Evolutionary conservation across 2,329 filamentous ascomycete genomes (phyloP).

Genomic region (Colletotrichum liaoningense): DNA sequence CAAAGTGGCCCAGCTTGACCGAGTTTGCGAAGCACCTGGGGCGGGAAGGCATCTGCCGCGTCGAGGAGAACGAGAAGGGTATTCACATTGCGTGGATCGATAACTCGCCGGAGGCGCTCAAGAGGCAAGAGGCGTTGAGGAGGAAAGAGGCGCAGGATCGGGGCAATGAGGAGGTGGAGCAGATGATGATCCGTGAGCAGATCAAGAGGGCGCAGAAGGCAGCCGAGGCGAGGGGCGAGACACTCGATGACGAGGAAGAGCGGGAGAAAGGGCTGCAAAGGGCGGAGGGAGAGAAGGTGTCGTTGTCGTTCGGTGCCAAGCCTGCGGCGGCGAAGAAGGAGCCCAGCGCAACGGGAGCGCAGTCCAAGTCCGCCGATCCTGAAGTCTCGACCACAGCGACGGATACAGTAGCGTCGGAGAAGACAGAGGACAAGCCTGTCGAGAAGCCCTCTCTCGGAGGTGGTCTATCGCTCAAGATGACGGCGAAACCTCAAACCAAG

Average conservation of each 20-base stretch:
- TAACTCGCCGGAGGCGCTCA: constrained; percentile 86
- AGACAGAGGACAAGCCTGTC: constrained; percentile 31
- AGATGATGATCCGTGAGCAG: constrained; percentile 85
- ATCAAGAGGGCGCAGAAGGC: constrained; percentile 79
- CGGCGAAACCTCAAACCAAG: constrained; percentile 74
- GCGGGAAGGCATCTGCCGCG: constrained; percentile 85
- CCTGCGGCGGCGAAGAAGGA: constrained; percentile 39
- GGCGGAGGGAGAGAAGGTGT: constrained; percentile 81
- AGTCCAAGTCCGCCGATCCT: constrained; percentile 34
- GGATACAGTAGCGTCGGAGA: constrained; percentile 34
- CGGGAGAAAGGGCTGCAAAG: constrained; percentile 64
- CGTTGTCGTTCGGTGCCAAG: constrained; percentile 72
- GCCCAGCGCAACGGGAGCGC: constrained; percentile 29
- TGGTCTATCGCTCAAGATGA: constrained; percentile 73
- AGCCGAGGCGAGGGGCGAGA: constrained; percentile 57
- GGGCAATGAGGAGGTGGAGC: constrained; percentile 90
- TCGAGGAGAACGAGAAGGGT: constrained; percentile 90
- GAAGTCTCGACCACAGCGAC: constrained; percentile 38
- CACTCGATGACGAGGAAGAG: constrained; percentile 53
- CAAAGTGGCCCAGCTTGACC: constrained; percentile 87
- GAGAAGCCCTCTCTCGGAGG: constrained; percentile 37
- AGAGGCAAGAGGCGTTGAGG: constrained; percentile 81
- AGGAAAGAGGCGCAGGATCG: constrained; percentile 89
- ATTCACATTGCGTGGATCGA: constrained; percentile 92
- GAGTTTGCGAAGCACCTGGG: constrained; percentile 92